A percentile compares a stretch with the other conserved stretches of the same genome.
Conservation (phyloP, 129 eudicot species). For the Deinandra increscens region DNA sequence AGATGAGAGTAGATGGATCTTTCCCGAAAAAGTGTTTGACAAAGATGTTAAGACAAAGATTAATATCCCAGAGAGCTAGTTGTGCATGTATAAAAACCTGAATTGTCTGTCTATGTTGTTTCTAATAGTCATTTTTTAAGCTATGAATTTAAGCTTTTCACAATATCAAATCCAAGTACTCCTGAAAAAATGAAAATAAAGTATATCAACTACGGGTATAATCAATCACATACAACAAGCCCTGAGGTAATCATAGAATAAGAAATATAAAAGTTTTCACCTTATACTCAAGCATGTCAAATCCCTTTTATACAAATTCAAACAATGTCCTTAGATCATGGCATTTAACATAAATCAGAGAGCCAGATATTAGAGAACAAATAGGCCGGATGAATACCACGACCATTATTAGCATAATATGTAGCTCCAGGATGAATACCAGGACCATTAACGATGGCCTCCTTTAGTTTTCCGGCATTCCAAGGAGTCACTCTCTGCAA, state of each 20-base stretch:
- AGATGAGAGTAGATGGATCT: no score
- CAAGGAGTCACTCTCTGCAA: conserved; percentile 95
- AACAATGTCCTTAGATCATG: conserved; percentile 81
- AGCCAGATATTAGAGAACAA: no score
- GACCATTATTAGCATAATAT: conserved; percentile 62
- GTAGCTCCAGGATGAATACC: conserved; percentile 89
- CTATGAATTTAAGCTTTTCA: conserved; percentile 69
- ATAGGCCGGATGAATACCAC: no score
- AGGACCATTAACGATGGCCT: conserved; percentile 77
- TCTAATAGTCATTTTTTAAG: conserved; percentile 68
- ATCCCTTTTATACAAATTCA: conserved; percentile 78
- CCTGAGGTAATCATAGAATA: neutral
- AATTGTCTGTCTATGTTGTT: conserved; percentile 89
- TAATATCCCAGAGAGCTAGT: neutral
- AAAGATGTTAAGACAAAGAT: neutral
- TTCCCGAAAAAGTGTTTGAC: no score
- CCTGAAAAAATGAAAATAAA: conserved; percentile 48
- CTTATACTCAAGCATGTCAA: conserved; percentile 79
- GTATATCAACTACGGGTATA: conserved; percentile 4
- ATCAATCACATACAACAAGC: conserved; percentile 20
- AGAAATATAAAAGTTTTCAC: conserved; percentile 35
- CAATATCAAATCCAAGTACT: conserved; percentile 82
- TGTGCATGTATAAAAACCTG: conserved; percentile 51
- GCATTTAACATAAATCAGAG: no score
- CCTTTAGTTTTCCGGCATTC: conserved; percentile 69